Evolutionary conservation across 805 yeast species (phyloP), one percentile per base, ranked within the genome.

Genomic region (Cyberlindnera xishuangbannaensis): DNA sequence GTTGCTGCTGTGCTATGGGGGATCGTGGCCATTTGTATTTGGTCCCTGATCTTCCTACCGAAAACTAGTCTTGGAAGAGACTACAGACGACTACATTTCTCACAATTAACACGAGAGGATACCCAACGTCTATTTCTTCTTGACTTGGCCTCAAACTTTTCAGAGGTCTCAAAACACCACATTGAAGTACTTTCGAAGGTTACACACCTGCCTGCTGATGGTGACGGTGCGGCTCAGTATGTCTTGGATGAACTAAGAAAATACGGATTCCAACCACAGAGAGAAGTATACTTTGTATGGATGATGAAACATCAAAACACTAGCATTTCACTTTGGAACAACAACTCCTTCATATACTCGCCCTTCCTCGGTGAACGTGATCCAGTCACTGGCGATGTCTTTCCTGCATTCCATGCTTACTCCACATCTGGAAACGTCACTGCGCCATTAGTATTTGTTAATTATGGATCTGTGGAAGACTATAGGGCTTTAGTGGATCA

Each of bases 41-140:
- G 83, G 51, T 73, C 83, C 25, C 62, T 84, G 31, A 73, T 80
- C 1, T 87, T 87, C 53, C 63, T 86, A 12, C 96, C 95, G 2
- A 58, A 95, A 37, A 84, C 97, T 1, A 83, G 95, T 2, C 61
- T 85, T 14, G 75, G 82, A 31, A 63, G 95, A 43, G 96, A 88
- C 56, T 74, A 83, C 48, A 69, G 90, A 47, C 61, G 95, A 31
- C 55, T 84, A 43, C 84, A 85, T 56, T 77, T 79, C 20, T 68
- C 76, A 22, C 69, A 64, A 33, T 52, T 84, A 30, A 78, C 95
- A 3, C 69, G 67, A 35, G 69, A 76, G 8, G 96, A 87, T 42
- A 67, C 82, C 19, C 77, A 82, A 44, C 64, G 95, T 21, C 55
- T 74, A 14, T 78, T 69, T 43, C 51, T 83, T 31, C 61, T 59